Evolutionary conservation across 2,329 filamentous ascomycete species (phyloP).

Genomic region (Endocalyx cinctus): DNA sequence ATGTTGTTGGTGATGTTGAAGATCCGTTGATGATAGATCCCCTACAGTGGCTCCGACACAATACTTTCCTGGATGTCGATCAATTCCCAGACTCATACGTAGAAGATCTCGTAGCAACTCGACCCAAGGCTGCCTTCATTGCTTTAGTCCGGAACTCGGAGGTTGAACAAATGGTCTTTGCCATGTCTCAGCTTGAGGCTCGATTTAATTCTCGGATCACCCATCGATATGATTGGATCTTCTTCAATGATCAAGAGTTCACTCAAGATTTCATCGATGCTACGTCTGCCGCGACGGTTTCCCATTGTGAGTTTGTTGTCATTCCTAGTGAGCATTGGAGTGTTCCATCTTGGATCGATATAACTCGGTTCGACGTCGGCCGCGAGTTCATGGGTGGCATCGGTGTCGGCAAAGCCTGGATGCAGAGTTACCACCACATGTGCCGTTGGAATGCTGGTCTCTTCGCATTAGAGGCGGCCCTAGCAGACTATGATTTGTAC

Average conservation of each 20-base stretch:
- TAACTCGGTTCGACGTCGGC: slow-evolving; percentile 59
- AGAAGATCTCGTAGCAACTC: slow-evolving; percentile 14
- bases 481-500: slow-evolving; percentile 57
- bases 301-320: slow-evolving; percentile 66
- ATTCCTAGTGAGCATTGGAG: slow-evolving; percentile 76
- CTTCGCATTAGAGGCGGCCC: slow-evolving; percentile 73
- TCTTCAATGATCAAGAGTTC: slow-evolving; percentile 79
- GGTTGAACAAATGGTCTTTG: slow-evolving; percentile 60
- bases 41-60: slow-evolving; percentile 23
- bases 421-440: slow-evolving; percentile 69
- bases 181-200: slow-evolving; percentile 67
- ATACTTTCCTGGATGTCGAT: slow-evolving; percentile 18
- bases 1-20: slow-evolving; percentile 8
- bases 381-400: slow-evolving; percentile 59
- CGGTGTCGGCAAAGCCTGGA: slow-evolving; percentile 61
- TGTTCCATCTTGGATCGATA: slow-evolving; percentile 67
- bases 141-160: slow-evolving; percentile 70
- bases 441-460: slow-evolving; percentile 79
- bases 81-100: slow-evolving; percentile 12
- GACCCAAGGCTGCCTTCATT: slow-evolving; percentile 45
- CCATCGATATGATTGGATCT: slow-evolving; percentile 80
- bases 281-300: slow-evolving; percentile 65
- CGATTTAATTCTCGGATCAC: slow-evolving; percentile 72
- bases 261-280: slow-evolving; percentile 69
- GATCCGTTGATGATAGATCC: slow-evolving; percentile 8